Evolutionary conservation across 768 basidiomycete genomes (phyloP), one percentile per base, ranked within the genome.

Genomic region (Termitomyces sp.): DNA sequence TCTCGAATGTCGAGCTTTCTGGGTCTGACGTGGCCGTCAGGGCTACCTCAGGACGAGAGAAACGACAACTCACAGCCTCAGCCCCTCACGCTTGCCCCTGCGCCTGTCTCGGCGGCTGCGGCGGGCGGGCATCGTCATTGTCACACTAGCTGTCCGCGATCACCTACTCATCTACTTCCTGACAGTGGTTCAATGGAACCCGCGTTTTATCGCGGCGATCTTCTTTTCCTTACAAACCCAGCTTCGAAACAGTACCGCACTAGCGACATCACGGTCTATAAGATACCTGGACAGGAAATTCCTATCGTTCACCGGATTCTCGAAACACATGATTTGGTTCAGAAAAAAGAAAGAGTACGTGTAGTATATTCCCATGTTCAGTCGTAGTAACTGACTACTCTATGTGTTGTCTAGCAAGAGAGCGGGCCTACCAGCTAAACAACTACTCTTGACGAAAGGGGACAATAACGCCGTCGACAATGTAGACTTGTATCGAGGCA

Each of bases 191-290:
- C 93, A 0, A 96, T 96, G 94, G 94, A 96, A 71, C 94, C 94
- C 2, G 93, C 92, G 2, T 95, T 94, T 73, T 88, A 96, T 70
- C 86, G 96, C 36, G 97, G 97, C 18, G 97, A 99, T 73, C 84
- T 98, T 31, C 82, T 98, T 41, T 97, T 98, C 81, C 80, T 99
- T 18, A 92, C 90, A 0, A 97, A 98, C 70, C 92, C 92, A 1
- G 66, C 81, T 0, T 75, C 79, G 54, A 76, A 85, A 61, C 82
- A 82, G 31, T 96, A 96, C 65, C 76, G 85, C 48, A 89, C 90
- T 12, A 96, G 97, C 22, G 97, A 99, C 69, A 99, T 98, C 63
- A 97, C 95, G 0, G 96, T 99, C 2, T 98, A 98, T 83, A 95
- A 94, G 75, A 80, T 95, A 47, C 94, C 95, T 5, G 92, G 94